Evolutionary conservation across 192 early-diverging fungal genomes (phyloP).

Genomic region (Jimgerdemannia flammicorona): DNA sequence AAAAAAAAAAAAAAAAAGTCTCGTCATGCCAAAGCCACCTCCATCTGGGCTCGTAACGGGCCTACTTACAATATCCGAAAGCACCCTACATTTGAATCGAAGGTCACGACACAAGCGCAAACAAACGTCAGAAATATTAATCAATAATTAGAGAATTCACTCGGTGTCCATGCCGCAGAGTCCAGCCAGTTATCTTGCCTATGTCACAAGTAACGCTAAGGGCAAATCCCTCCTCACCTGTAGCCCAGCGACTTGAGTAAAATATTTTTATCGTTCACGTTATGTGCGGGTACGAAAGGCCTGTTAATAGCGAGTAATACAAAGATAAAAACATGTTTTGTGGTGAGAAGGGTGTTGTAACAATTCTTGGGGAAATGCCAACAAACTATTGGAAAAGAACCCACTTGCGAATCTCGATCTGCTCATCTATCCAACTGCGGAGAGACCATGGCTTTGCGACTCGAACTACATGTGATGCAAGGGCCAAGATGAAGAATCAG

Average conservation of each 20-base stretch:
- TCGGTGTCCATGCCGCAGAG: too few relatives aligned
- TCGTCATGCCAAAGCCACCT: neutral
- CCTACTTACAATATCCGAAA: slow-evolving; percentile 54
- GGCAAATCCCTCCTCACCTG: slow-evolving; percentile 26
- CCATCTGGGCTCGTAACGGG: neutral
- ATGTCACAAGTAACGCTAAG: neutral
- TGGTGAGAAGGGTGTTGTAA: too few relatives aligned
- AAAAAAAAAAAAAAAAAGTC: neutral
- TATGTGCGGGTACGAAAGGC: neutral
- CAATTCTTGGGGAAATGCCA: neutral
- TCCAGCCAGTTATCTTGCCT: too few relatives aligned
- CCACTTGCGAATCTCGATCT: slow-evolving; percentile 54
- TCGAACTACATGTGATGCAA: slow-evolving; percentile 30
- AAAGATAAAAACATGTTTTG: too few relatives aligned
- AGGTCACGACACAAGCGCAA: neutral
- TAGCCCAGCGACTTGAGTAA: slow-evolving; percentile 73
- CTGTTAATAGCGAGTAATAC: neutral
- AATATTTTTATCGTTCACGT: slow-evolving; percentile 34
- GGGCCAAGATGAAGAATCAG: neutral
- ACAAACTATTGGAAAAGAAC: neutral
- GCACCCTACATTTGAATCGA: slow-evolving; percentile 21
- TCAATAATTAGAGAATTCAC: too few relatives aligned
- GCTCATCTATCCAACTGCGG: slow-evolving; percentile 58
- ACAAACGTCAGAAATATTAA: neutral
- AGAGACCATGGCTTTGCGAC: slow-evolving; percentile 75